Evolutionary conservation across 257 asterid species (phyloP).

Genomic region (Ligustrum vulgare): DNA sequence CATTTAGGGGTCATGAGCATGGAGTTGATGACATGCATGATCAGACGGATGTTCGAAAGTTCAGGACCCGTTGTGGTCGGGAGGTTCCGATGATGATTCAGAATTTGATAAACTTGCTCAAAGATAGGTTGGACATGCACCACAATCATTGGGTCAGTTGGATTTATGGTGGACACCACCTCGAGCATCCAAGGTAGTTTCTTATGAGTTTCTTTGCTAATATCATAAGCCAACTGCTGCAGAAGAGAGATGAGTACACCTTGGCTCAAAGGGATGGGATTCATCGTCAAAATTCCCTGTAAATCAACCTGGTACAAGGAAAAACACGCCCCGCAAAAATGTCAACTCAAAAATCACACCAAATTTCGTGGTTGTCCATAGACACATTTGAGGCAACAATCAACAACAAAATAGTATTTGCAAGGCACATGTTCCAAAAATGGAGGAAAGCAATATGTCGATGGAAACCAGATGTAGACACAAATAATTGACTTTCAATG

Average conservation of each 20-base stretch:
- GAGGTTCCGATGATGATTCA: slow-evolving; percentile 71
- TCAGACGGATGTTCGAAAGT: slow-evolving; percentile 55
- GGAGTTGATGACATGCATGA: slow-evolving; percentile 86
- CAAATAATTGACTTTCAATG: no score
- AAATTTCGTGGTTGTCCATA: no score
- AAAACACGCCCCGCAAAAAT: slow-evolving; percentile 44
- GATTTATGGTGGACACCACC: slow-evolving; percentile 66
- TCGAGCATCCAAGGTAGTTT: slow-evolving; percentile 92
- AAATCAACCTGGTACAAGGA: slow-evolving; percentile 64
- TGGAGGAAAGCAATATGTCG: not conserved
- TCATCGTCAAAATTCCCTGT: slow-evolving; percentile 55
- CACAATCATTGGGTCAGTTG: slow-evolving; percentile 71
- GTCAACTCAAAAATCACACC: not conserved
- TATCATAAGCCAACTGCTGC: slow-evolving; percentile 80
- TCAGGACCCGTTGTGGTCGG: slow-evolving; percentile 48
- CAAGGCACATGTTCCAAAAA: not conserved
- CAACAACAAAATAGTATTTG: not conserved
- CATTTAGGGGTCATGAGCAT: slow-evolving; percentile 60
- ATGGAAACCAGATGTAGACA: no score
- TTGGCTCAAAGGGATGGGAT: slow-evolving; percentile 86
- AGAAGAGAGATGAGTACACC: slow-evolving; percentile 92
- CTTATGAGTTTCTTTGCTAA: slow-evolving; percentile 56
- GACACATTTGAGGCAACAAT: not conserved
- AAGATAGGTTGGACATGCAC: slow-evolving; percentile 88
- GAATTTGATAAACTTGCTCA: slow-evolving; percentile 87